phyloP scores from a whole-genome alignment of 2,329 filamentous ascomycete genomes.

The Cordyceps farinosa region DNA sequence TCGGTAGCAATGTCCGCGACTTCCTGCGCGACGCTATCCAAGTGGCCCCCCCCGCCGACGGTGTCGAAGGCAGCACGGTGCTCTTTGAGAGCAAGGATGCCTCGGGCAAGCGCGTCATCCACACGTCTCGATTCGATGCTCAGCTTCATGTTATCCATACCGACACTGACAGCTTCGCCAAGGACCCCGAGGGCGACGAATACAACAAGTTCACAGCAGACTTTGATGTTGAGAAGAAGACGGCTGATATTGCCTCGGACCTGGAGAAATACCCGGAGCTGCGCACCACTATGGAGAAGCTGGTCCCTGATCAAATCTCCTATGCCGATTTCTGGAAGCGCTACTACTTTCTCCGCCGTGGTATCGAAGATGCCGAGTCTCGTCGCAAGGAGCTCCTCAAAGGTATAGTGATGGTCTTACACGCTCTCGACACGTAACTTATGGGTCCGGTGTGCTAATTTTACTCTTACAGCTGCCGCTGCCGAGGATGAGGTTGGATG shows the following conservation, averaged over 20 bases:
- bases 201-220: slow-evolving; percentile 68
- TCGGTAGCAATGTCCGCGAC: slow-evolving; percentile 83
- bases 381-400: slow-evolving; percentile 85
- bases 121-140: slow-evolving; percentile 90
- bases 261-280: slow-evolving; percentile 84
- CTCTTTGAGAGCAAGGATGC: slow-evolving; percentile 94
- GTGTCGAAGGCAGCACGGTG: slow-evolving; percentile 56
- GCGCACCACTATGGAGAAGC: slow-evolving; percentile 83
- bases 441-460: slow-evolving; percentile 19
- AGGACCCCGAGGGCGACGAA: slow-evolving; percentile 72
- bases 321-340: slow-evolving; percentile 89
- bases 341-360: slow-evolving; percentile 92
- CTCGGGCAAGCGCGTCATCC: slow-evolving; percentile 86
- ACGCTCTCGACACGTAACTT: not conserved
- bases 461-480: slow-evolving; percentile 53
- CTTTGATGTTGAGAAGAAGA: slow-evolving; percentile 82
- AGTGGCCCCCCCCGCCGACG: slow-evolving; percentile 68
- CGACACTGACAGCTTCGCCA: slow-evolving; percentile 73
- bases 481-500: slow-evolving; percentile 68
- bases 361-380: slow-evolving; percentile 89
- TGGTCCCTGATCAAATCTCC: slow-evolving; percentile 89
- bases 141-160: slow-evolving; percentile 95
- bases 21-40: slow-evolving; percentile 89
- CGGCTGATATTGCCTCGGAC: slow-evolving; percentile 75
- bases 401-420: slow-evolving; percentile 52